phyloP scores from a whole-genome alignment of 2,329 filamentous ascomycete genomes.

The Colletotrichum chlorophyti region DNA sequence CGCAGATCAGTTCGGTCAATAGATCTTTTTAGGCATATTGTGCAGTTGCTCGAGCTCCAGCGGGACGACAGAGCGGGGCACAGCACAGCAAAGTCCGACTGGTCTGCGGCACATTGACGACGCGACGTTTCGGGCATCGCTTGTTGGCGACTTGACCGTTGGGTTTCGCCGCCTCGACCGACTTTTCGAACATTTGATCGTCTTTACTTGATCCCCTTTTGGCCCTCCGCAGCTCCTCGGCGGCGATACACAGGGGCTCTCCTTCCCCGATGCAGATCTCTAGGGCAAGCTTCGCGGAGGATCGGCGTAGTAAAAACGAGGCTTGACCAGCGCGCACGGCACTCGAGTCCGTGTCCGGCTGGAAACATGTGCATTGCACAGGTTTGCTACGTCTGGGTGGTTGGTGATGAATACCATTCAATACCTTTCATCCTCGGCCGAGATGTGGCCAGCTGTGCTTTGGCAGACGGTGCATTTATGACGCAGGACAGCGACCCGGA shows the following conservation, averaged over 20 bases:
- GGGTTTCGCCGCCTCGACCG: not conserved
- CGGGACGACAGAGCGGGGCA: not conserved
- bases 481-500: too few species aligned
- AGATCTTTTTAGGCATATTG: not conserved
- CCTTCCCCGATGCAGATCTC: slow-evolving; percentile 4
- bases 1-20: slow-evolving; percentile 1
- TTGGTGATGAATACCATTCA: too few species aligned
- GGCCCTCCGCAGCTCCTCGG: not conserved
- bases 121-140: not conserved
- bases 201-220: not conserved
- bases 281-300: slow-evolving; percentile 12
- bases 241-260: not conserved
- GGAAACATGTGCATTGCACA: slow-evolving; percentile 20
- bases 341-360: not conserved
- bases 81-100: not conserved
- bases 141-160: not conserved
- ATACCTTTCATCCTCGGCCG: too few species aligned
- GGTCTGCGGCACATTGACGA: not conserved
- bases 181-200: not conserved
- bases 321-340: not conserved
- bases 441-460: too few species aligned
- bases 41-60: not conserved
- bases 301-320: slow-evolving; percentile 14
- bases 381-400: slow-evolving; percentile 2
- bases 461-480: too few species aligned